Base-by-base conservation (phyloP, 805 yeast species). In the Wickerhamomyces bisporus region DNA sequence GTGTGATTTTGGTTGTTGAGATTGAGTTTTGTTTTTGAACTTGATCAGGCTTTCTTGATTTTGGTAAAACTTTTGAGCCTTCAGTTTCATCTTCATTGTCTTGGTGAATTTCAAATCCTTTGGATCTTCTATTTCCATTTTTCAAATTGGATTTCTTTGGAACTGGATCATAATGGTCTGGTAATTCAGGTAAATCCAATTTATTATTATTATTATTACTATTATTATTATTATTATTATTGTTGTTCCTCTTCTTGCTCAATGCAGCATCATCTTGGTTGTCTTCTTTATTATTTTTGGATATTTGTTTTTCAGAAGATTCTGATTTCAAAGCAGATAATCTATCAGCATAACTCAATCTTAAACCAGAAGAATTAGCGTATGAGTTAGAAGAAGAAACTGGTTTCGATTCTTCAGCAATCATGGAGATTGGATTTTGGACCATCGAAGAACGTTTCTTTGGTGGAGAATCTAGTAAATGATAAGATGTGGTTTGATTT, bases 311-410 rank as follows among this genome's bases (percentile, higher is more conserved):
- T 21, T 21, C 24, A 21, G 7, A 7, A 21, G 24, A 21, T 21
- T 21, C 24, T 21, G 26, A 24, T 30, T 43, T 41, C 30, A 48
- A 43, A 3, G 50, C 55, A 25, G 54, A 55, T 34, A 62, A 55
- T 44, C 70, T 59, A 44, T 66, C 70, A 31, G 70, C 67, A 42
- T 57, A 64, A 42, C 62, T 64, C 37, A 65, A 41, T 44, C 64
- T 65, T 36, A 64, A 30, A 3, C 56, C 50, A 21, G 36, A 29
- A 19, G 30, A 8, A 34, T 47, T 52, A 17, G 42, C 47, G 39
- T 14, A 36, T 41, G 28, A 33, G 26, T 15, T 38, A 15, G 41
- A 36, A 3, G 47, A 29, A 19, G 45, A 15, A 21, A 48, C 47
- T 25, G 40, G 40, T 10, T 40, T 21, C 17, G 42, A 38, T 26